Conservation (phyloP, 768 basidiomycete genomes). For the Galerina marginata region DNA sequence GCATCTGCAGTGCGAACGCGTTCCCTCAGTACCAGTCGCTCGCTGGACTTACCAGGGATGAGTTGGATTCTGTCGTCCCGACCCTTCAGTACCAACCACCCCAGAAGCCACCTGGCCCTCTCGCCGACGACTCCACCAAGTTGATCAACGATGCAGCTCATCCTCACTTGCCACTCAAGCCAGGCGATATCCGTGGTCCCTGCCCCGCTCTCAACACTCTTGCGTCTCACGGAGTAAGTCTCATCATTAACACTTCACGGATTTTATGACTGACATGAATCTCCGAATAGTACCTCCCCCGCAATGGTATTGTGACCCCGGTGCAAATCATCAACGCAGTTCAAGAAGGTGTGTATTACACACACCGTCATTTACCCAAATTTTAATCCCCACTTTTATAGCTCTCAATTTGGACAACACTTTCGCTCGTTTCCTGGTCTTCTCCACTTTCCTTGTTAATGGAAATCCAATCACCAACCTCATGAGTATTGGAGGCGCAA, state of each 20-base stretch:
- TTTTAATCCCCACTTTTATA: conserved; percentile 3
- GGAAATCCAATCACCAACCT: no score
- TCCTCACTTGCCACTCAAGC: conserved; percentile 19
- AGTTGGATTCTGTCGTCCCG: conserved; percentile 23
- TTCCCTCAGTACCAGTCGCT: conserved; percentile 30
- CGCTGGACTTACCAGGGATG: conserved; percentile 27
- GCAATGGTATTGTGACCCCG: conserved; percentile 16
- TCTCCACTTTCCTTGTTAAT: no score
- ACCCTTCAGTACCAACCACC: conserved; percentile 9
- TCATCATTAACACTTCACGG: not conserved
- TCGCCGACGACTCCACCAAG: conserved; percentile 17
- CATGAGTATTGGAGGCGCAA: conserved; percentile 23
- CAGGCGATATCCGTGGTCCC: no score
- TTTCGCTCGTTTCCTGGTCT: no score
- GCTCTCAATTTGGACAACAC: conserved; percentile 6
- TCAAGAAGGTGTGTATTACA: conserved; percentile 17
- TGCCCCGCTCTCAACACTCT: conserved; percentile 25
- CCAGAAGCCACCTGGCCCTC: conserved; percentile 16
- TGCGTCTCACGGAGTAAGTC: conserved; percentile 26
- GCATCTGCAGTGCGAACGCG: conserved; percentile 8
- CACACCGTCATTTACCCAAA: not conserved
- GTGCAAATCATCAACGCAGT: conserved; percentile 15
- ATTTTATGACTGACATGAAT: not conserved
- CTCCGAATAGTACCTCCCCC: conserved; percentile 16
- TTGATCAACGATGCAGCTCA: conserved; percentile 4